Percentiles rank a stretch among this genome's conserved stretches.
Evolutionary conservation across 805 yeast genomes (phyloP).

Genomic region (Pachysolen tannophilus): DNA sequence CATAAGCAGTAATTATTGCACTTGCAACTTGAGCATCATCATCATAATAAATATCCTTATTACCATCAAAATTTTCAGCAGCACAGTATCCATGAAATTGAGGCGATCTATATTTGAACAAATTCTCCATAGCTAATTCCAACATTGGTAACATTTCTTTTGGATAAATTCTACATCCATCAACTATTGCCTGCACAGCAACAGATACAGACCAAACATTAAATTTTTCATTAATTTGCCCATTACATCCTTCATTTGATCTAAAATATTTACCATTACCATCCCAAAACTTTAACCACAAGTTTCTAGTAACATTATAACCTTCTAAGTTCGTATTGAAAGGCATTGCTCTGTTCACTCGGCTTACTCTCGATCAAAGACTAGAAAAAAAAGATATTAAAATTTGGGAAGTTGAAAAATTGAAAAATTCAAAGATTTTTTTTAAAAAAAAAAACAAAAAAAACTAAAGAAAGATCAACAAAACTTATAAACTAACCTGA

Average conservation of each 20-base stretch:
- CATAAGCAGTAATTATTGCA: constrained; percentile 58
- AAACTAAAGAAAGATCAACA: too few relatives aligned
- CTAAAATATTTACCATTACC: constrained; percentile 27
- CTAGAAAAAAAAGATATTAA: too few relatives aligned
- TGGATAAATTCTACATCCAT: constrained; percentile 49
- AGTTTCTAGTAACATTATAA: constrained; percentile 27
- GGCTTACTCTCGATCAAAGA: too few relatives aligned
- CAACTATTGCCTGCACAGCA: constrained; percentile 59
- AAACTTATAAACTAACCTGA: too few relatives aligned
- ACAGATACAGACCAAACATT: constrained; percentile 67
- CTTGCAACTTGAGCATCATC: constrained; percentile 72
- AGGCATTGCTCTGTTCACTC: too few relatives aligned
- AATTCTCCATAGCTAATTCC: constrained; percentile 40
- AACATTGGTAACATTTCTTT: constrained; percentile 45
- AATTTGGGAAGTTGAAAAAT: too few relatives aligned
- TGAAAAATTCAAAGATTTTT: too few relatives aligned
- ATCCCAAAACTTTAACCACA: constrained; percentile 37
- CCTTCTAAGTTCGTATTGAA: constrained; percentile 27
- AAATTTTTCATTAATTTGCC: constrained; percentile 43
- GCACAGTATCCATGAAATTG: constrained; percentile 55
- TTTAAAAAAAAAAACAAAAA: too few relatives aligned
- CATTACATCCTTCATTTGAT: constrained; percentile 31
- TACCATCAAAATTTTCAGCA: constrained; percentile 49
- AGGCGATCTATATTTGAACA: constrained; percentile 43
- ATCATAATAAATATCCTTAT: constrained; percentile 60